A percentile compares a stretch with the other conserved stretches of the same genome.
Conservation (phyloP, 306 rosid species). For the Castanea mollissima region DNA sequence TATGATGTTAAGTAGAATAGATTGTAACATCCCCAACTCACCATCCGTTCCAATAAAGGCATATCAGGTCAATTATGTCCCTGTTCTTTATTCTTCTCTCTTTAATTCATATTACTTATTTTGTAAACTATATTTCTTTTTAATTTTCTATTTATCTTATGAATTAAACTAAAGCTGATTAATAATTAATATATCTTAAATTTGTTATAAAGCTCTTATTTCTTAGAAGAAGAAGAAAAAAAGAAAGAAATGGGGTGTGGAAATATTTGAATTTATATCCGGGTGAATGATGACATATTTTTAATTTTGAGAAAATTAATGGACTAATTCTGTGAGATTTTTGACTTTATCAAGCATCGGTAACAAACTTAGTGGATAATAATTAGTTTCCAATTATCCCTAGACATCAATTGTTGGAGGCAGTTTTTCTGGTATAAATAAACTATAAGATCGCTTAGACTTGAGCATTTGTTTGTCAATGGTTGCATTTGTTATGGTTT, state of each 20-base stretch:
- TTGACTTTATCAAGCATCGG: not conserved
- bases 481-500: not conserved
- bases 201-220: too few relatives aligned
- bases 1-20: too few relatives aligned
- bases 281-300: too few relatives aligned
- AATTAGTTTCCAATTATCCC: conserved; percentile 26
- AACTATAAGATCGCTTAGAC: conserved; percentile 1
- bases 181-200: too few relatives aligned
- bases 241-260: too few relatives aligned
- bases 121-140: not conserved
- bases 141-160: not conserved
- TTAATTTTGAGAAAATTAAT: too few relatives aligned
- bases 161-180: too few relatives aligned
- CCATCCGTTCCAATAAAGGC: not conserved
- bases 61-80: conserved; percentile 24
- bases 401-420: conserved; percentile 24
- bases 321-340: too few relatives aligned
- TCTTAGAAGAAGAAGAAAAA: too few relatives aligned
- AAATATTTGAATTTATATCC: too few relatives aligned
- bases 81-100: not conserved
- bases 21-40: too few relatives aligned
- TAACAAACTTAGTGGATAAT: conserved; percentile 24
- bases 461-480: not conserved
- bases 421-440: conserved; percentile 37
- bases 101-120: not conserved